phyloP scores from a whole-genome alignment of 1,139 yeast genomes.

The Ogataea hybrid region DNA sequence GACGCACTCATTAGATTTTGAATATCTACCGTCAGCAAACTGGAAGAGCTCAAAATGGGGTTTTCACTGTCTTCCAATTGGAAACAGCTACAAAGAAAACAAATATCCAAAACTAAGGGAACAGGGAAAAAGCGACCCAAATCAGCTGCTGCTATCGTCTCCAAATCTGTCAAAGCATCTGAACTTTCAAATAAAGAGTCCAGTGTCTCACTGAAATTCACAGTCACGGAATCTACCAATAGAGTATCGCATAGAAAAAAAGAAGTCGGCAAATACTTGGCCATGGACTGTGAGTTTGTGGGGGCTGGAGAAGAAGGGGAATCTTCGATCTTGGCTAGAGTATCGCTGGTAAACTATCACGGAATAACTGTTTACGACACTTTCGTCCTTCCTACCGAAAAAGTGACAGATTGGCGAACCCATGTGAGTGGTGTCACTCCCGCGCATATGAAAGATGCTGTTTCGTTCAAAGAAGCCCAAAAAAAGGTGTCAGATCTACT shows the following conservation, averaged over 20 bases:
- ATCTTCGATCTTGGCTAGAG: conserved; percentile 77
- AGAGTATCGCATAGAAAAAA: conserved; percentile 14
- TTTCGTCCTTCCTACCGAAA: conserved; percentile 71
- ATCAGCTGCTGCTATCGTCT: not conserved
- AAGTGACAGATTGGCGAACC: conserved; percentile 89
- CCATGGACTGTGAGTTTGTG: conserved; percentile 93
- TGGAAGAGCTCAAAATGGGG: not conserved
- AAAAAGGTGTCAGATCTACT: conserved; percentile 48
- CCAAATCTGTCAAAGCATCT: no score
- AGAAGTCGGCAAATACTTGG: conserved; percentile 67
- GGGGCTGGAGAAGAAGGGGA: conserved; percentile 78
- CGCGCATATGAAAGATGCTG: conserved; percentile 62
- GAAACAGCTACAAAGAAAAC: conserved; percentile 19
- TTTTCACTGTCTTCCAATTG: conserved; percentile 9
- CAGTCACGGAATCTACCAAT: not conserved
- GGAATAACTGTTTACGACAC: conserved; percentile 71
- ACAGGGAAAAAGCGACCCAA: conserved; percentile 5
- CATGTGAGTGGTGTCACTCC: conserved; percentile 91
- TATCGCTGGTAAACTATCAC: conserved; percentile 79
- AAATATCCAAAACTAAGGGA: conserved; percentile 17
- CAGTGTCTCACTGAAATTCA: no score
- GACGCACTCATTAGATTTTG: no score
- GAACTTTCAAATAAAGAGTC: no score
- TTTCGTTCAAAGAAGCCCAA: conserved; percentile 67
- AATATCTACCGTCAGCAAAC: not conserved